Evolutionary conservation across 2,329 filamentous ascomycete genomes (phyloP).

Genomic region (Epichloe baconii): DNA sequence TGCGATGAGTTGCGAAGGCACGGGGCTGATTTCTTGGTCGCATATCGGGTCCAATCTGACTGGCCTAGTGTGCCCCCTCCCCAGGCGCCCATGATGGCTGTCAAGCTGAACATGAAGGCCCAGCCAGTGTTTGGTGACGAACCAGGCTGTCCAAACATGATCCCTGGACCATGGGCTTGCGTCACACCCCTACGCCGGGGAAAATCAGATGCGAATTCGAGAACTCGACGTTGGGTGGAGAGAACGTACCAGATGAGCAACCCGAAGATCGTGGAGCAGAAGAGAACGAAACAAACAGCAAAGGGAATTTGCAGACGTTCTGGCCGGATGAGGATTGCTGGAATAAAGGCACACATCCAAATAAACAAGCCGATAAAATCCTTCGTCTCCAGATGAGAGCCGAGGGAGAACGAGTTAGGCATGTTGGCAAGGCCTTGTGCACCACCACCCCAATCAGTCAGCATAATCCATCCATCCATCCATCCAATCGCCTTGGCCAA

Average conservation of each 20-base stretch:
- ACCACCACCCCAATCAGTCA: background rate
- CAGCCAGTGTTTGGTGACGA: constrained; percentile 13
- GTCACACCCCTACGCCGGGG: constrained; percentile 9
- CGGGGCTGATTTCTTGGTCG: constrained; percentile 8
- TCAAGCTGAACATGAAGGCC: constrained; percentile 20
- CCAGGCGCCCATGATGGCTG: constrained; percentile 15
- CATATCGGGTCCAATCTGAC: constrained; percentile 17
- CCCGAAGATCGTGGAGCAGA: constrained; percentile 11
- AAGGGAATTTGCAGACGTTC: constrained; percentile 15
- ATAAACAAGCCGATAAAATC: constrained; percentile 15
- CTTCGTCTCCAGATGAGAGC: constrained; percentile 14
- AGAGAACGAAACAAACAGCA: constrained; percentile 13
- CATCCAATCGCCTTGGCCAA: no score
- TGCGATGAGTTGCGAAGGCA: constrained; percentile 13
- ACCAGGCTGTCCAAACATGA: constrained; percentile 11
- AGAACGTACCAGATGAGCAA: constrained; percentile 9
- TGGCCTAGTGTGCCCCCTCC: constrained; percentile 15
- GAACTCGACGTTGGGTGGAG: background rate
- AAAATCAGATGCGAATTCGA: background rate
- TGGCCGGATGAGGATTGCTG: constrained; percentile 11
- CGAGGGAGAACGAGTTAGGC: constrained; percentile 11
- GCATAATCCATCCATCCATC: no score
- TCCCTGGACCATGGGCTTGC: constrained; percentile 10
- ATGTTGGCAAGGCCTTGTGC: constrained; percentile 11
- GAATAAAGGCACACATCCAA: constrained; percentile 13